Base-by-base conservation (phyloP, 352 stramenopile species). In the Pythium scleroteichum region DNA sequence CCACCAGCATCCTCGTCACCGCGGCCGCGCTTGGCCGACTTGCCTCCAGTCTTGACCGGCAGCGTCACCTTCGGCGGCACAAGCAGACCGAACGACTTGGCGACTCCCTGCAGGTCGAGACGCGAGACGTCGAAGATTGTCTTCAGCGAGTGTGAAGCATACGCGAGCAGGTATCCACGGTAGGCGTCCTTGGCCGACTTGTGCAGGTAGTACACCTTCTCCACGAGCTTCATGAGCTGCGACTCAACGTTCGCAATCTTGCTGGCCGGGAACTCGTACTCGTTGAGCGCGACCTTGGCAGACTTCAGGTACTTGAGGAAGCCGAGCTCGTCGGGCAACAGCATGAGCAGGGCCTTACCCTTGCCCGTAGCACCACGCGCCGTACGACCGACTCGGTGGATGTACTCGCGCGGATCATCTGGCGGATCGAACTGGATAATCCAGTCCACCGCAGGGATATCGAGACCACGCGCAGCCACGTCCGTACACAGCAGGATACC, bases 131-230 rank as follows among this genome's bases (percentile, higher is more conserved):
- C 94, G 73, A 99, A 99, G 69, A 99, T 98, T 59, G 98, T 92
- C 70, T 99, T 98, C 68, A 99, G 87, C 26, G 90, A 95, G 76
- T 99, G 97, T 51, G 90, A 98, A 3, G 97, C 94, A 79, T 99
- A 99, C 14, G 96, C 93, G 16, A 99, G 65, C 48, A 99, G 71
- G 75, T 99, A 99, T 46, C 89, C 96, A 47, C 96, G 79, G 75
- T 99, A 99, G 0, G 97, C 97, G 68, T 99, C 97, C 64, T 97
- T 94, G 19, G 97, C 96, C 3, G 91, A 96, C 63, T 97, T 97
- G 82, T 99, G 97, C 45, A 99, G 75, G 68, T 99, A 99, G 79
- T 99, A 99, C 72, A 99, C 99, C 79, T 98, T 99, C 72, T 98
- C 94, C 53, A 99, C 97, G 7, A 99, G 85, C 58, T 97, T 95